Conservation (phyloP, 2,329 filamentous ascomycete species). For the Talaromyces sp. region DNA sequence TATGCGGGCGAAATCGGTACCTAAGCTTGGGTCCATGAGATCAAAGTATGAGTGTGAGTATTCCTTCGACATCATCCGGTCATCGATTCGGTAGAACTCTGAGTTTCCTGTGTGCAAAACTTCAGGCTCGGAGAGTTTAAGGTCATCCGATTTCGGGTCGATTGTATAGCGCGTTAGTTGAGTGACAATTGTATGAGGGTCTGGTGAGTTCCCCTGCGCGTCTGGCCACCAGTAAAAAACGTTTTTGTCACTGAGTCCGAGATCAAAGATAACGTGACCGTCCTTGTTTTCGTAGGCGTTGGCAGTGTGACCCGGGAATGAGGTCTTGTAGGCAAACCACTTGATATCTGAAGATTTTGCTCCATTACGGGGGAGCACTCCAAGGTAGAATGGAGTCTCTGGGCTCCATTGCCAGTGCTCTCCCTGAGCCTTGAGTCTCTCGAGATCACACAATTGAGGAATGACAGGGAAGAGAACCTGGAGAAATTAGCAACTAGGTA, state of each 20-base stretch:
- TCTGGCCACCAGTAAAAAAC: slow-evolving; percentile 48
- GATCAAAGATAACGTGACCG: slow-evolving; percentile 36
- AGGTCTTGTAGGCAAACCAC: slow-evolving; percentile 40
- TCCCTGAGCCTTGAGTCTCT: slow-evolving; percentile 38
- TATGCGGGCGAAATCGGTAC: slow-evolving; percentile 32
- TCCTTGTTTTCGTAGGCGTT: slow-evolving; percentile 39
- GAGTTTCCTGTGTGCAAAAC: slow-evolving; percentile 37
- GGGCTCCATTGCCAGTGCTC: slow-evolving; percentile 44
- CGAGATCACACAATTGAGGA: slow-evolving; percentile 36
- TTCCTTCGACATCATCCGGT: slow-evolving; percentile 43
- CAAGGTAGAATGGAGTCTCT: slow-evolving; percentile 31
- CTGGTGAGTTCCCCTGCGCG: slow-evolving; percentile 35
- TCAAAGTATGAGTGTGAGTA: slow-evolving; percentile 44
- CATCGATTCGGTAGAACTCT: slow-evolving; percentile 54
- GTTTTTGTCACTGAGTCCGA: slow-evolving; percentile 40
- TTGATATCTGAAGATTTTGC: slow-evolving; percentile 35
- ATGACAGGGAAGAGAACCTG: slow-evolving; percentile 41
- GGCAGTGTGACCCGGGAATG: slow-evolving; percentile 39
- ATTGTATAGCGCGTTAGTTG: slow-evolving; percentile 30
- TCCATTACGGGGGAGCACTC: slow-evolving; percentile 28
- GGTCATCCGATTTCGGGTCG: slow-evolving; percentile 25
- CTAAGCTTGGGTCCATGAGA: slow-evolving; percentile 44
- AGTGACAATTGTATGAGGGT: slow-evolving; percentile 29
- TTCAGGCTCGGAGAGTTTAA: slow-evolving; percentile 27
- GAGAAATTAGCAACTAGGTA: background rate